These are phyloP conservation scores for Lycium barbarum DNA, from an alignment of 257 asterid species.

Conservation along the genomic window DNA sequence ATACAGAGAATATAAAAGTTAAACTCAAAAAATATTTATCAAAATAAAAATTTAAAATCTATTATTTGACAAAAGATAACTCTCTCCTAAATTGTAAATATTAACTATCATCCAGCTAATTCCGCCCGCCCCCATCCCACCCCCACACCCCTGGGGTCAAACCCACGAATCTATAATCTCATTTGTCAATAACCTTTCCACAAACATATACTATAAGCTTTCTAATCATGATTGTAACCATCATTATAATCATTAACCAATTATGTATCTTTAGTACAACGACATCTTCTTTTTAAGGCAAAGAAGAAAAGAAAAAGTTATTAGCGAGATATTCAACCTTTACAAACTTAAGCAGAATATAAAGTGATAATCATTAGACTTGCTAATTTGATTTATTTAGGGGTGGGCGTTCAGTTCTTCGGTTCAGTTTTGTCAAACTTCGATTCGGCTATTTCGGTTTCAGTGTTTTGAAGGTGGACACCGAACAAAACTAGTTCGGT, in stretches of 20 bases:
- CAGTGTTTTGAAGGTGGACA: too few relatives aligned
- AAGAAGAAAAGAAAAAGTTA: not conserved
- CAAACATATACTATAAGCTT: slow-evolving; percentile 15
- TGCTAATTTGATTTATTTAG: too few relatives aligned
- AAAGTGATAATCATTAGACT: too few relatives aligned
- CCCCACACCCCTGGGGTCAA: not conserved
- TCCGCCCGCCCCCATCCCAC: too few relatives aligned
- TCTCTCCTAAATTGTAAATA: not conserved
- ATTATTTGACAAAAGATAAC: not conserved
- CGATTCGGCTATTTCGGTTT: too few relatives aligned
- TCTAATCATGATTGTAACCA: slow-evolving; percentile 32
- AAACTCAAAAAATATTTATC: too few relatives aligned
- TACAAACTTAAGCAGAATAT: not conserved
- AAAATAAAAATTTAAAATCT: not conserved
- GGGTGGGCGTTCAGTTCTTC: too few relatives aligned
- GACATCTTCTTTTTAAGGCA: not conserved
- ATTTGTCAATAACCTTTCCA: slow-evolving; percentile 35
- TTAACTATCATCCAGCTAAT: not conserved
- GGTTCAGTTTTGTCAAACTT: too few relatives aligned
- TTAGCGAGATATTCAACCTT: not conserved
- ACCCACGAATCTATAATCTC: not conserved
- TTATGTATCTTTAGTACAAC: not conserved
- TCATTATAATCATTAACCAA: slow-evolving; percentile 40
- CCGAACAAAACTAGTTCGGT: too few relatives aligned
- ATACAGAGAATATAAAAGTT: not conserved